phyloP scores from a whole-genome alignment of 441 rosid species.

The Adansonia rubrostipa region DNA sequence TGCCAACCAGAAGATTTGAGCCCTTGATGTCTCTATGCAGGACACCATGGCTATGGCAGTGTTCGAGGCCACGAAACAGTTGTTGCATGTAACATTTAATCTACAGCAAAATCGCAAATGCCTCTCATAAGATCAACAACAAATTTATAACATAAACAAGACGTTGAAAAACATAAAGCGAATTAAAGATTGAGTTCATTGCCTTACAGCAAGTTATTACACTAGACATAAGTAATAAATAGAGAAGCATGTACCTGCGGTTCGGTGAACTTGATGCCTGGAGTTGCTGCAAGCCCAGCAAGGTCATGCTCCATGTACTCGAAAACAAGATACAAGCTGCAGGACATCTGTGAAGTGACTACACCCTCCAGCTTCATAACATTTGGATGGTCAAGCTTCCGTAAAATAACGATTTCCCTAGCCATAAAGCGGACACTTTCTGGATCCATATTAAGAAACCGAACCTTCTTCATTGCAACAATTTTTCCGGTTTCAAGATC shows the following conservation, averaged over 20 bases:
- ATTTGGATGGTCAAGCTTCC: slow-evolving; percentile 90
- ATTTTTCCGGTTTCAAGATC: slow-evolving; percentile 74
- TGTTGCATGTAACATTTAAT: slow-evolving; percentile 92
- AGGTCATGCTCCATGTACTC: slow-evolving; percentile 98
- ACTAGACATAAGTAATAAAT: neutral
- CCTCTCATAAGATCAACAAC: neutral
- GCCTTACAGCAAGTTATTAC: neutral
- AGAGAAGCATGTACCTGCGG: slow-evolving; percentile 58
- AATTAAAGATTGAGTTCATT: neutral
- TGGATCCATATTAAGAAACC: slow-evolving; percentile 89
- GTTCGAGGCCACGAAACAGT: slow-evolving; percentile 79
- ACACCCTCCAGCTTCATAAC: slow-evolving; percentile 87
- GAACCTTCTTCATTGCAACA: slow-evolving; percentile 95
- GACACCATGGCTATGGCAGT: slow-evolving; percentile 79
- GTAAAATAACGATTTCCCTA: slow-evolving; percentile 79
- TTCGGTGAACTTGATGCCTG: slow-evolving; percentile 77
- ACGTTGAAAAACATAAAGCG: no score
- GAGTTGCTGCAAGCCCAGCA: slow-evolving; percentile 78
- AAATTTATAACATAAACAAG: neutral
- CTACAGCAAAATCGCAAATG: slow-evolving; percentile 39
- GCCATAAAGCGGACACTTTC: slow-evolving; percentile 99
- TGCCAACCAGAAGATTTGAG: slow-evolving; percentile 75
- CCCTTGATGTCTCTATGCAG: slow-evolving; percentile 96
- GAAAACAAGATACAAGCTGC: slow-evolving; percentile 86
- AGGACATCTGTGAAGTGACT: slow-evolving; percentile 80